Evolutionary conservation across 1,284 basidiomycete genomes (phyloP), one percentile per base, ranked within the genome.

Genomic region (Vanrija sp.): DNA sequence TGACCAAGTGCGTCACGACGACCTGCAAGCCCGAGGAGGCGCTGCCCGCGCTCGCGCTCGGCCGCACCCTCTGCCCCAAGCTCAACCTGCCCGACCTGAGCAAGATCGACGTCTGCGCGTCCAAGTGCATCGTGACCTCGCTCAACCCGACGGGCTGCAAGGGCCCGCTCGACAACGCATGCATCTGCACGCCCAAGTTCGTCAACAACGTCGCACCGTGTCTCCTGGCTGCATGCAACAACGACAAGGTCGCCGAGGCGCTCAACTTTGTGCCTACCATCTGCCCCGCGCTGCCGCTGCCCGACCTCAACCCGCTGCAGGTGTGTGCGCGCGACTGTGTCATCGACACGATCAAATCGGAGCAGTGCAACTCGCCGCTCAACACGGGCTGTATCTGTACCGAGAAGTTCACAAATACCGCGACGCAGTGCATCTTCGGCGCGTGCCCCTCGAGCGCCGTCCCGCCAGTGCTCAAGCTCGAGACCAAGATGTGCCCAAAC

Each of bases 361-460:
- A n/a, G 8, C 9, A 21, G 7, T 56, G 54, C 46, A 29, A 29
- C 8, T 46, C 49, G 3, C 54, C 54, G 3, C 16, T 40, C 25
- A 50, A 56, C 49, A 47, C 46, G 40, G n/a, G n/a, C 40, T 56
- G 54, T 40, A 15, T 56, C 46, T 56, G 54, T 16, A 42, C 34
- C 15, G 46, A 38, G 18, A 26, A n/a, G 7, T 54, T 54, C 23
- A 45, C 47, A 7, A 54, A 54, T 34, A 7, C 10, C 14, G 52
- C 52, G 12, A 16, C 52, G 6, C 14, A 23, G 15, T 49, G 46
- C 21, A 23, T 44, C 12, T 25, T 14, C 14, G n/a, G n/a, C 6
- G 45, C 26, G 23, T 49, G 52, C 46, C 21, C 9, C 42, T 6
- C 28, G 6, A 14, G 10, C 14, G 52, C 49, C 23, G 19, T 43